Evolutionary conservation across 176 grass and related monocot species (phyloP).

Genomic region (Otatea glauca): DNA sequence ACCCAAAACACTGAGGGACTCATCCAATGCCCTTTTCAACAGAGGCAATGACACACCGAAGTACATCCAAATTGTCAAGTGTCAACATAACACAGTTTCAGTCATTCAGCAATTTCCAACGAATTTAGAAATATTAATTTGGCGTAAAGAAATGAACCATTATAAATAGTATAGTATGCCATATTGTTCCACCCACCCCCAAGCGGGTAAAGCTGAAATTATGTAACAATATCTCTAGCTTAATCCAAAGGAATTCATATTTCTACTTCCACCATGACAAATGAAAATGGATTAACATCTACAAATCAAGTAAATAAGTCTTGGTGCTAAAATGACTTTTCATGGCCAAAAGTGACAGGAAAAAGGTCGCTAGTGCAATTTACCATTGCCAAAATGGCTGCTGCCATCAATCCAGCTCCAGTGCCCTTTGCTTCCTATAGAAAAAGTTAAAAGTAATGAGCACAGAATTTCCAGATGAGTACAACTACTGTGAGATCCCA

Average conservation of each 20-base stretch:
- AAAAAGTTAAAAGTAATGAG: constrained; percentile 16
- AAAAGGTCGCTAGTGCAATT: background rate
- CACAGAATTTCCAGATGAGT: background rate
- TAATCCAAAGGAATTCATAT: background rate
- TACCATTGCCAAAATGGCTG: constrained; percentile 92
- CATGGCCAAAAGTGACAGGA: constrained; percentile 23
- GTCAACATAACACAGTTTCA: background rate
- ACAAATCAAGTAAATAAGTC: background rate
- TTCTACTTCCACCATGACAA: constrained; percentile 28
- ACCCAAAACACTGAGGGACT: background rate
- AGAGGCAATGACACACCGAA: constrained; percentile 5
- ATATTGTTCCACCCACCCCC: background rate
- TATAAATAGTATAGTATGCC: background rate
- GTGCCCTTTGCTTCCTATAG: constrained; percentile 93
- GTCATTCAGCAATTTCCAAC: background rate
- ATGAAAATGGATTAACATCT: background rate
- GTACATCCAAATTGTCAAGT: background rate
- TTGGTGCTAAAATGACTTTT: background rate
- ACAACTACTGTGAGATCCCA: constrained; percentile 27
- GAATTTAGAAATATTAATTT: background rate
- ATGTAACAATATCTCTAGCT: constrained; percentile 3
- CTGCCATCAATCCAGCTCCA: constrained; percentile 96
- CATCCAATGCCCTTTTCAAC: background rate
- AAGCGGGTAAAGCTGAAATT: background rate
- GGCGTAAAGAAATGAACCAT: constrained; percentile 24